These are phyloP conservation scores for Talaromyces verruculosus DNA, from an alignment of 2,329 filamentous ascomycete species.

Conservation along the genomic window DNA sequence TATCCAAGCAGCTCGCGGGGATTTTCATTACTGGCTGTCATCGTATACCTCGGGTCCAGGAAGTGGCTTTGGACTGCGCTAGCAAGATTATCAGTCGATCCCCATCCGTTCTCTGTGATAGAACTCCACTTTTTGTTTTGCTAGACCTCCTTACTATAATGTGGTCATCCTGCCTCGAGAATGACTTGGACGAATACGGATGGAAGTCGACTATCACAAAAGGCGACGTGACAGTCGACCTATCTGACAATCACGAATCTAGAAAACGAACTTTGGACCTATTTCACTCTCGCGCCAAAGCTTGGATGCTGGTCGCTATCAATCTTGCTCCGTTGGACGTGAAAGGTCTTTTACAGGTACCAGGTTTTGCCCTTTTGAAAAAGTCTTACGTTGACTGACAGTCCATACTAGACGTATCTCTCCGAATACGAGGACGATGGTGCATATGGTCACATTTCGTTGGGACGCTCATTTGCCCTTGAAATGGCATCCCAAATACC, in stretches of 20 bases:
- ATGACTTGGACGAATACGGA: conserved; percentile 89
- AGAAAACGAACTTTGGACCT: conserved; percentile 75
- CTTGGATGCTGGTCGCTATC: conserved; percentile 78
- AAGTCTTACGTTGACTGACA: conserved; percentile 3
- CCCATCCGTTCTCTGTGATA: conserved; percentile 86
- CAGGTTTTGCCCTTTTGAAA: background rate
- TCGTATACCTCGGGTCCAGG: conserved; percentile 86
- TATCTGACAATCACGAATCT: conserved; percentile 90
- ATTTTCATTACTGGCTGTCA: conserved; percentile 91
- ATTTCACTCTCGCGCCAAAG: conserved; percentile 72
- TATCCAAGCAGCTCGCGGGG: conserved; percentile 80
- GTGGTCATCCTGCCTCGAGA: conserved; percentile 92
- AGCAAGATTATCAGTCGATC: conserved; percentile 81
- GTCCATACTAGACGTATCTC: conserved; percentile 69
- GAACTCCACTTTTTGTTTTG: conserved; percentile 85
- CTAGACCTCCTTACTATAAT: conserved; percentile 89
- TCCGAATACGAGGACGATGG: conserved; percentile 93
- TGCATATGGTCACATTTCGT: conserved; percentile 83
- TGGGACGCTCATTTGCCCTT: conserved; percentile 89
- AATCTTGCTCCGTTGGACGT: conserved; percentile 87
- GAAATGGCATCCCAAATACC: conserved; percentile 90
- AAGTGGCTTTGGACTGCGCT: conserved; percentile 78
- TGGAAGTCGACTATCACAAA: conserved; percentile 77
- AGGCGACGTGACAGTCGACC: conserved; percentile 76
- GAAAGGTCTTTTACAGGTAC: conserved; percentile 77